phyloP scores from a whole-genome alignment of 1,139 yeast genomes.

The Diutina scorzettiae region DNA sequence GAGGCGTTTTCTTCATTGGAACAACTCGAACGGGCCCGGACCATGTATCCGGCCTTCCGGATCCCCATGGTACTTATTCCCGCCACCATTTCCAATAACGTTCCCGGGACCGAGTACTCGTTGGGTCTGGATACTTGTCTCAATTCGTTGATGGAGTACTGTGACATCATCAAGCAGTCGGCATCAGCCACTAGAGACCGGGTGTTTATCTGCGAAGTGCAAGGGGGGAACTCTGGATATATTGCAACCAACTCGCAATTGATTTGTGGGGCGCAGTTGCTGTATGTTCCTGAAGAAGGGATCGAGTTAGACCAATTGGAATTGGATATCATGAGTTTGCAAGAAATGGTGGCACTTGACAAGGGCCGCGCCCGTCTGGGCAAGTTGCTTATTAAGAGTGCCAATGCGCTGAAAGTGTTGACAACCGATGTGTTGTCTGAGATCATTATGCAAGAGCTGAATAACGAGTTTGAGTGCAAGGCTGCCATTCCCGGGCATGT shows the following conservation, averaged over 20 bases:
- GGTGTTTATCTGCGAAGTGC: conserved; percentile 74
- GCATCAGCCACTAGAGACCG: conserved; percentile 73
- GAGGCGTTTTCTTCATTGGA: conserved; percentile 66
- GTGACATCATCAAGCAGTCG: conserved; percentile 69
- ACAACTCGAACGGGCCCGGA: conserved; percentile 52
- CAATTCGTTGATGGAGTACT: conserved; percentile 61
- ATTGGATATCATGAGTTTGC: conserved; percentile 47
- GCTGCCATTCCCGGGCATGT: conserved; percentile 98
- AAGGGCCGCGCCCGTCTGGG: conserved; percentile 62
- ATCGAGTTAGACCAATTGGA: conserved; percentile 45
- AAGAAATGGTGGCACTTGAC: conserved; percentile 44
- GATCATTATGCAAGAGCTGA: conserved; percentile 67
- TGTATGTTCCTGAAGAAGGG: conserved; percentile 67
- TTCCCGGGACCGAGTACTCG: conserved; percentile 76
- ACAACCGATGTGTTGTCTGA: conserved; percentile 74
- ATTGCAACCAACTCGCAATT: conserved; percentile 61
- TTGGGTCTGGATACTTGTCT: conserved; percentile 72
- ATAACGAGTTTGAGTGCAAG: conserved; percentile 74
- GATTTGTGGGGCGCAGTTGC: conserved; percentile 62
- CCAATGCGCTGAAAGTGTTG: conserved; percentile 71
- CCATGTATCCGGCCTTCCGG: conserved; percentile 57
- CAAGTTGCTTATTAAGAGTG: conserved; percentile 74
- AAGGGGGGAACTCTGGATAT: conserved; percentile 77
- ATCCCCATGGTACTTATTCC: conserved; percentile 74
- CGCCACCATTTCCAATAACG: conserved; percentile 75